Evolutionary conservation across 148 eudicot genomes (phyloP).

Genomic region (Cornus kousa): DNA sequence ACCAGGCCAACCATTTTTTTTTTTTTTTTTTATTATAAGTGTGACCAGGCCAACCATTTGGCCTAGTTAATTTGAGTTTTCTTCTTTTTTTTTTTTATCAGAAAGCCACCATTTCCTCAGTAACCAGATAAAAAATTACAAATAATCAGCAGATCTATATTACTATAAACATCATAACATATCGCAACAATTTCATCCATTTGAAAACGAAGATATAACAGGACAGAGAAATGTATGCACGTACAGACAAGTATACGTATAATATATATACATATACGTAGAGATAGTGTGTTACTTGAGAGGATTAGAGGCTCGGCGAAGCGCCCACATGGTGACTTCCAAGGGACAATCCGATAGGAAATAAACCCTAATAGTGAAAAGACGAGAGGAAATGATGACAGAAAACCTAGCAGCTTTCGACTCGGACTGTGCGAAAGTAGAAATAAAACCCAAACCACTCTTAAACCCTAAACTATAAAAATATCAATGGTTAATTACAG

Average conservation of each 20-base stretch:
- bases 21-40: no score
- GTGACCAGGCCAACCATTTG: no score
- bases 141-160: not conserved
- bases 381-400: not conserved
- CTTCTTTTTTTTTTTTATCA: no score
- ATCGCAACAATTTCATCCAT: not conserved
- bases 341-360: not conserved
- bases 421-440: not conserved
- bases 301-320: constrained; percentile 55
- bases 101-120: not conserved
- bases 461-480: constrained; percentile 21
- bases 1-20: no score
- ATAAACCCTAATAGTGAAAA: constrained; percentile 26
- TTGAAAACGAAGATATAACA: not conserved
- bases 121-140: not conserved
- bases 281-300: constrained; percentile 33
- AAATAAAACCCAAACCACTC: not conserved
- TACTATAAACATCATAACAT: no score
- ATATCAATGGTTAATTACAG: no score
- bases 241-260: not conserved
- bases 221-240: not conserved
- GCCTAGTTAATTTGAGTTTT: no score
- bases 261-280: not conserved
- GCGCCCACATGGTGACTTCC: constrained; percentile 54
- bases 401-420: not conserved